Base-by-base conservation (phyloP, 164 flowering plant genomes). In the Magnolia kwangsiensis region DNA sequence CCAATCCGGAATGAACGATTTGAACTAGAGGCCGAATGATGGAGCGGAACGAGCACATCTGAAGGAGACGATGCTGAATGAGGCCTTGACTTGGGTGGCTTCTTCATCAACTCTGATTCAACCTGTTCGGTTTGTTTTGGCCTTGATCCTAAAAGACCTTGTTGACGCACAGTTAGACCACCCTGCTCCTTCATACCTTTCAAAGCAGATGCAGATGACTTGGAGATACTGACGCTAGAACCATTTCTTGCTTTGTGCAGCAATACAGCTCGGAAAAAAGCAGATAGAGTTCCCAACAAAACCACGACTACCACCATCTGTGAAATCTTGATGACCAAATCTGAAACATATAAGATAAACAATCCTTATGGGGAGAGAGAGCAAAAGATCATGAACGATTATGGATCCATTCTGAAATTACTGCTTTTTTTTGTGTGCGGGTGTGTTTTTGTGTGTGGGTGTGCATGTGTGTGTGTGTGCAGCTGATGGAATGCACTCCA, bases 41-140 rank as follows among this genome's bases (percentile, higher is more conserved):
- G 98, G 73, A 95, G 83, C 27, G 99, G 99, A 71, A 95, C 89
- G 74, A 92, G 96, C 64, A 72, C 65, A 73, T 82, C 87, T 16
- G 89, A 84, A 64, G 89, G 80, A 78, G 90, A 82, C 67, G 86
- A 78, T 64, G 79, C 51, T 27, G 77, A 58, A 23, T 72, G 78
- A 1, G 87, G 66, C 80, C 75, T 87, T 4, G 94, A 82, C 78
- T 89, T 91, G n/a, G 93, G 91, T 31, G 95, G 95, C 76, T 85
- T 89, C 83, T 89, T 88, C 11, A 84, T 74, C 24, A 86, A 74
- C 16, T 90, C 92, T 18, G 88, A 59, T 24, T 66, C 77, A 50
- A 51, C 77, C 50, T 74, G 77, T 21, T 83, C 88, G 58, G 58
- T 73, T 65, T 61, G 65, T 51, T 87, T 92, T 68, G 91, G 78